Evolutionary conservation across 108 stramenopile genomes (phyloP).

Genomic region (Nitzschia sp.): DNA sequence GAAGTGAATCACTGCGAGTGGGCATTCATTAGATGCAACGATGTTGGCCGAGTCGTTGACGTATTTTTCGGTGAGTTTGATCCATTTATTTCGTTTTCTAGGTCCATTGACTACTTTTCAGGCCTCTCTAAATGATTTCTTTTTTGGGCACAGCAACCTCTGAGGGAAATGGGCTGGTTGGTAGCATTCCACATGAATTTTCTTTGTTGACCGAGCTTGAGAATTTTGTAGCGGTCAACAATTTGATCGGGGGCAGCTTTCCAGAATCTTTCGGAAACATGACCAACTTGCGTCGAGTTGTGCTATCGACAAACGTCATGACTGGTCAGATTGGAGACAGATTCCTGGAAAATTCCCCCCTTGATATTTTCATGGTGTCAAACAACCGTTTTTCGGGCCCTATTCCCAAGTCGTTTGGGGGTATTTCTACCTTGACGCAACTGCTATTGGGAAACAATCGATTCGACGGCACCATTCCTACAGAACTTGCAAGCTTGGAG

Average conservation of each 20-base stretch:
- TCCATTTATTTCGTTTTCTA: not conserved
- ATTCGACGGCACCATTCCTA: constrained; percentile 32
- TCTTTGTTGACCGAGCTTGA: constrained; percentile 16
- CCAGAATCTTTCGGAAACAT: constrained; percentile 37
- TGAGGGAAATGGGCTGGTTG: constrained; percentile 26
- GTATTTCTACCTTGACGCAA: constrained; percentile 18
- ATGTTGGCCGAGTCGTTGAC: constrained; percentile 24
- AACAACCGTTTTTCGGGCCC: constrained; percentile 54
- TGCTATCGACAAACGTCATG: constrained; percentile 21
- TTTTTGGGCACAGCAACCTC: constrained; percentile 1
- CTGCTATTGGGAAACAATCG: constrained; percentile 15
- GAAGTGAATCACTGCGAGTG: constrained; percentile 25
- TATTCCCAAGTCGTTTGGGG: constrained; percentile 18
- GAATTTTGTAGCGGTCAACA: constrained; percentile 29
- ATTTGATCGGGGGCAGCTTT: constrained; percentile 39
- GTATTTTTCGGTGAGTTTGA: constrained; percentile 26
- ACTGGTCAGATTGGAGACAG: constrained; percentile 22
- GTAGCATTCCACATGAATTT: constrained; percentile 18
- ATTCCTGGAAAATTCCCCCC: constrained; percentile 20
- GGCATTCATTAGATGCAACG: constrained; percentile 20
- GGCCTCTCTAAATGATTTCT: not conserved
- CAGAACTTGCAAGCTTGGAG: constrained; percentile 10
- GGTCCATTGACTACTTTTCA: too few relatives aligned
- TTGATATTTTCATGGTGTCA: constrained; percentile 57
- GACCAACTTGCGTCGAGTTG: constrained; percentile 10